Conservation (phyloP, 2,329 filamentous ascomycete genomes). For the Pseudocercospora eumusae region DNA sequence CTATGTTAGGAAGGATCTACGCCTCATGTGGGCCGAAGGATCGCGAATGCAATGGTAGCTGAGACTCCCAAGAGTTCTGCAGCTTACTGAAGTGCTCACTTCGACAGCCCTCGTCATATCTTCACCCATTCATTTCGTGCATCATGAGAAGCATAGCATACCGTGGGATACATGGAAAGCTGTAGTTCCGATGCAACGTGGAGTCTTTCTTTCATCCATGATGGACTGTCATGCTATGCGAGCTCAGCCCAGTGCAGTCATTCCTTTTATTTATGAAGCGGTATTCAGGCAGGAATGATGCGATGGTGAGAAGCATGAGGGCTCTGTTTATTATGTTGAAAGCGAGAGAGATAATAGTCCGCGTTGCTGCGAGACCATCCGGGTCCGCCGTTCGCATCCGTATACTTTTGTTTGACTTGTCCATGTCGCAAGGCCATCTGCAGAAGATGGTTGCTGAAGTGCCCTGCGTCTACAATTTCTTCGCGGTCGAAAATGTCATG, state of each 20-base stretch:
- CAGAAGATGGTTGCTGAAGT: too few species aligned
- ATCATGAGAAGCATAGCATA: not conserved
- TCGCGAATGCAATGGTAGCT: not conserved
- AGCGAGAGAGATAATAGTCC: too few species aligned
- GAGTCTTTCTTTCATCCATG: too few species aligned
- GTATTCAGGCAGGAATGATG: too few species aligned
- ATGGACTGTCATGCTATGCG: not conserved
- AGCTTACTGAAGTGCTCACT: not conserved
- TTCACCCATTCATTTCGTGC: not conserved
- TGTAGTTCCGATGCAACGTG: not conserved
- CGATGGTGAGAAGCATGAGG: too few species aligned
- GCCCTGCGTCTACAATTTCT: too few species aligned
- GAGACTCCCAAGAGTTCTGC: not conserved
- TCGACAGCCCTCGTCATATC: not conserved
- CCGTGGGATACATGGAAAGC: not conserved
- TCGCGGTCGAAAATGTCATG: too few species aligned
- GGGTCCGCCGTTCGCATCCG: too few species aligned
- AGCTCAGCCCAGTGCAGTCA: not conserved
- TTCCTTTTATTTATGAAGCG: not conserved
- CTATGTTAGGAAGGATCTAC: slow-evolving; percentile 8
- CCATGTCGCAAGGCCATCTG: too few species aligned
- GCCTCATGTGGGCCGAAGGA: slow-evolving; percentile 6
- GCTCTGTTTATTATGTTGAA: too few species aligned
- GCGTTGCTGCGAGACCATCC: too few species aligned
- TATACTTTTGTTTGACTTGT: too few species aligned